Evolutionary conservation across 768 basidiomycete genomes (phyloP).

Genomic region (Podaxis sp.): DNA sequence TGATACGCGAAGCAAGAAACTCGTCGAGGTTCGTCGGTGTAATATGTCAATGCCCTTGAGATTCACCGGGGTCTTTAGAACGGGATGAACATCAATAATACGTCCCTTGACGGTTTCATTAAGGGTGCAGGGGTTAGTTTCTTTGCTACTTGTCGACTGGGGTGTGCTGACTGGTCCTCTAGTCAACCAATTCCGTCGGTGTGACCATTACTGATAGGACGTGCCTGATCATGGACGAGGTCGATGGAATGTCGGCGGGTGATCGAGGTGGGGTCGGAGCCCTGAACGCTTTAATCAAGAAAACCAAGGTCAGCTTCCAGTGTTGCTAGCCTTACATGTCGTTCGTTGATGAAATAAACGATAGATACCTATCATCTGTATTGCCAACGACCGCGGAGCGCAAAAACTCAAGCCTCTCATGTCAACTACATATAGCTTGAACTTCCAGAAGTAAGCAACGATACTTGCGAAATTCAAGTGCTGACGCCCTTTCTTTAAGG

Average conservation of each 20-base stretch:
- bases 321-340: not conserved
- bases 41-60: not conserved
- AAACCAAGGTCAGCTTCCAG: constrained; percentile 66
- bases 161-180: not conserved
- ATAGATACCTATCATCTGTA: constrained; percentile 95
- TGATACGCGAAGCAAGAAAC: constrained; percentile 93
- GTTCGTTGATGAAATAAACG: not conserved
- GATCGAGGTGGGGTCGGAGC: constrained; percentile 97
- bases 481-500: constrained; percentile 39
- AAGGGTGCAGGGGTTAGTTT: constrained; percentile 49
- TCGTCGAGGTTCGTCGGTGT: constrained; percentile 72
- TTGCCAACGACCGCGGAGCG: constrained; percentile 87
- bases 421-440: constrained; percentile 67
- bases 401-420: constrained; percentile 89
- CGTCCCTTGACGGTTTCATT: constrained; percentile 86
- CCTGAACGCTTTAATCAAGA: constrained; percentile 87
- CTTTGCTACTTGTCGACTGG: not conserved
- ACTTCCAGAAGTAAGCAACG: constrained; percentile 69
- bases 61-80: constrained; percentile 46
- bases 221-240: constrained; percentile 98
- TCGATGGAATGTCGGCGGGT: constrained; percentile 98
- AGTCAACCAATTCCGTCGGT: constrained; percentile 65
- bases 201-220: constrained; percentile 75
- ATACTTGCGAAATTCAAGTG: not conserved
- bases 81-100: constrained; percentile 88